These are phyloP conservation scores for Linderniella brevidens DNA, from an alignment of 257 asterid species.

Conservation along the genomic window DNA sequence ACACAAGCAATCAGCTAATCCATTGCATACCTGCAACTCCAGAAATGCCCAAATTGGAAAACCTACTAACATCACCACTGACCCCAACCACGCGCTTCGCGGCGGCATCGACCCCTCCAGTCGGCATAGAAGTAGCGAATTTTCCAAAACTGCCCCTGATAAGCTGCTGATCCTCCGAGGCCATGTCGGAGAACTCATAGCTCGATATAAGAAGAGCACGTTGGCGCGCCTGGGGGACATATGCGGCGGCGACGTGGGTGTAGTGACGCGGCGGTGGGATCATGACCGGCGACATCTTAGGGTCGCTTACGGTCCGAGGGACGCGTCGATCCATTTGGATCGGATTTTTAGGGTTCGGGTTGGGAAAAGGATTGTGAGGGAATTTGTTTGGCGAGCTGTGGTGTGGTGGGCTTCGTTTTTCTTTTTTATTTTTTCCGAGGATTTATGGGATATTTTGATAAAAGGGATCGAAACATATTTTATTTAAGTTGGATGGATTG, in stretches of 20 bases:
- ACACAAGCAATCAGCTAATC: no score
- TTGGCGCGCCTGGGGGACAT: conserved; percentile 27
- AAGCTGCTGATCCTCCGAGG: no score
- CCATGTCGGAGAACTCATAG: conserved; percentile 27
- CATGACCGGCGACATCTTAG: conserved; percentile 76
- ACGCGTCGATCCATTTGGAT: conserved; percentile 87
- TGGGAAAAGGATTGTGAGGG: neutral
- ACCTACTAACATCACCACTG: neutral
- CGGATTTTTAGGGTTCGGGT: no score
- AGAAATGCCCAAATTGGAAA: conserved; percentile 11
- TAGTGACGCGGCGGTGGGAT: conserved; percentile 67
- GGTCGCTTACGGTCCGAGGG: conserved; percentile 68
- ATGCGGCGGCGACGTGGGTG: conserved; percentile 17
- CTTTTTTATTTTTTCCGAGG: no score
- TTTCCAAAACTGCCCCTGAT: conserved; percentile 33
- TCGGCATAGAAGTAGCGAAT: conserved; percentile 50
- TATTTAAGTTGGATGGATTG: no score
- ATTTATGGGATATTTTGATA: no score
- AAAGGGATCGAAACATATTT: no score
- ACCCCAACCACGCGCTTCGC: conserved; percentile 22
- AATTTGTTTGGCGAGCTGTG: no score
- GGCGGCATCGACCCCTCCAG: conserved; percentile 31
- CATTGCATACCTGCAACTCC: conserved; percentile 10
- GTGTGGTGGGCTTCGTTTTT: no score
- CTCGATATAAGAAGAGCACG: no score